Evolutionary conservation across 306 rosid species (phyloP).

Genomic region (Sphenostylis stenocarpa): DNA sequence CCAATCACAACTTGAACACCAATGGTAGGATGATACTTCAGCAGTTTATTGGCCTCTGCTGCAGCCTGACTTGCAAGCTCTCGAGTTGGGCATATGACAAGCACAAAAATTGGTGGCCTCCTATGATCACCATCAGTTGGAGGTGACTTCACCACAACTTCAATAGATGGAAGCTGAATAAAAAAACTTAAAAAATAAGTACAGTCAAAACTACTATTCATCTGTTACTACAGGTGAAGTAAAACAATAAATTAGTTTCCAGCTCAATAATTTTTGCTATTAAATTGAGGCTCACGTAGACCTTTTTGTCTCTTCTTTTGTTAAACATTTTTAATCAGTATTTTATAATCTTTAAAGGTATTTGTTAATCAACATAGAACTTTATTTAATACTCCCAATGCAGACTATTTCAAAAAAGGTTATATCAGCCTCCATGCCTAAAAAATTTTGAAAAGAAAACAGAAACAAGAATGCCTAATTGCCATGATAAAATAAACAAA

Average conservation of each 20-base stretch:
- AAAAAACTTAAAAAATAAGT: conserved; percentile 32
- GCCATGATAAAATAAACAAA: not conserved
- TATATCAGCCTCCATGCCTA: not conserved
- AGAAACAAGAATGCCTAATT: not conserved
- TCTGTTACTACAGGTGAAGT: not conserved
- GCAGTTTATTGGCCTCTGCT: conserved; percentile 72
- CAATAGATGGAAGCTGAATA: conserved; percentile 95
- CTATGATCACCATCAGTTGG: conserved; percentile 59
- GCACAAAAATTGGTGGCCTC: conserved; percentile 82
- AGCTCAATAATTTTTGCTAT: not conserved
- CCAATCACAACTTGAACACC: conserved; percentile 98
- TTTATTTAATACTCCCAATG: not conserved
- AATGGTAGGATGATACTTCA: conserved; percentile 80
- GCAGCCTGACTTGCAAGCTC: conserved; percentile 97
- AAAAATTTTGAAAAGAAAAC: not conserved
- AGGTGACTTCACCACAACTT: conserved; percentile 69
- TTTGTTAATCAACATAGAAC: not conserved
- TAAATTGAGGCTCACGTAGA: not conserved
- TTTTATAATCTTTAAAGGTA: not conserved
- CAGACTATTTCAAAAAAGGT: not conserved
- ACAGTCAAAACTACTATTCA: conserved; percentile 25
- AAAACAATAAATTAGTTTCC: conserved; percentile 16
- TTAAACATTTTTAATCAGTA: not conserved
- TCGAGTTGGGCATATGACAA: conserved; percentile 94
- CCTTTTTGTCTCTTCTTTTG: not conserved